Evolutionary conservation across 2,329 filamentous ascomycete genomes (phyloP).

Genomic region (Domatiomyces globalis): DNA sequence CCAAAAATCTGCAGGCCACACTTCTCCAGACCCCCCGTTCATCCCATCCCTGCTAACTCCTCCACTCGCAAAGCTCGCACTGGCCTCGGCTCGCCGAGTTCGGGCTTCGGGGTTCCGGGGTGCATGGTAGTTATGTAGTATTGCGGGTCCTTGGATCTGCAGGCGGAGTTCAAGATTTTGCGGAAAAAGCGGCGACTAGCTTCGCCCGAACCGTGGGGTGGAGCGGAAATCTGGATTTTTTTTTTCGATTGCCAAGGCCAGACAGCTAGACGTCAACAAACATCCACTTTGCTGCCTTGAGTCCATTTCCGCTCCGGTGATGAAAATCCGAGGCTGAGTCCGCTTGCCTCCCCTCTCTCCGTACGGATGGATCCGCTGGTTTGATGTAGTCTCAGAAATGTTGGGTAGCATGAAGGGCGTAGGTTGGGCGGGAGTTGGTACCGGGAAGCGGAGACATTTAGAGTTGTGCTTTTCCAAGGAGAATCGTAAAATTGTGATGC

Average conservation of each 20-base stretch:
- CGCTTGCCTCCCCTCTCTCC: too few relatives aligned
- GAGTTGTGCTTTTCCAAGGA: conserved; percentile 1
- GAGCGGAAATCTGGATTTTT: conserved; percentile 17
- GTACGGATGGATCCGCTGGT: too few relatives aligned
- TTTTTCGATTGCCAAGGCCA: neutral
- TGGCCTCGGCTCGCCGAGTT: conserved; percentile 5
- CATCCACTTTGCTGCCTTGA: conserved; percentile 15
- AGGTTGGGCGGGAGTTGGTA: neutral
- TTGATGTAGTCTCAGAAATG: conserved; percentile 9
- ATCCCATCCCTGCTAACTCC: neutral
- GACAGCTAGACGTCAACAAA: conserved; percentile 6
- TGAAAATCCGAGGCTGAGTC: conserved; percentile 6
- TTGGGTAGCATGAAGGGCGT: conserved; percentile 8
- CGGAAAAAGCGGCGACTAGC: conserved; percentile 22
- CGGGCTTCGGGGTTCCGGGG: conserved; percentile 18
- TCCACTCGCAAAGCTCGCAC: conserved; percentile 8
- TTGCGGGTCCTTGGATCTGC: conserved; percentile 9
- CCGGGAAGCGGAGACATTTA: neutral
- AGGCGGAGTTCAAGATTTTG: conserved; percentile 15
- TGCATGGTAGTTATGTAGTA: conserved; percentile 12
- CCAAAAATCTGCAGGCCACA: neutral
- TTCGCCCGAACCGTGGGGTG: conserved; percentile 19
- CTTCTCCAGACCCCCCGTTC: neutral
- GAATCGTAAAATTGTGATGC: conserved; percentile 2
- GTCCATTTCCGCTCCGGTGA: conserved; percentile 12